Evolutionary conservation across 2,329 filamentous ascomycete genomes (phyloP).

Genomic region (Stylonectria norvegica): DNA sequence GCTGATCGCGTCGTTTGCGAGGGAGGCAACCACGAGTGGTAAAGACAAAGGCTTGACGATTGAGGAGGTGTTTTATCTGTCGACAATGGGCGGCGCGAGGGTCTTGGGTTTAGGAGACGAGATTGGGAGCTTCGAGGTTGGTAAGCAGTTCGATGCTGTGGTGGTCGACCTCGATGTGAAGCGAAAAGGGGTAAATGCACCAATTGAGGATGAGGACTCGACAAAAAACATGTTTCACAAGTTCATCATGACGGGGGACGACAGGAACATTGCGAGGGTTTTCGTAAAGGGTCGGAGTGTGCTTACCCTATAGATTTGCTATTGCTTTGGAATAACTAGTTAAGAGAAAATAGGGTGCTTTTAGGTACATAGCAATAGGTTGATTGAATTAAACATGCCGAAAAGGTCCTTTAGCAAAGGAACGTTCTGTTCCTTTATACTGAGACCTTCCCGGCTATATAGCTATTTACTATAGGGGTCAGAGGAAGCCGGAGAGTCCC

Average conservation of each 20-base stretch:
- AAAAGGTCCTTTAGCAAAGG: too few relatives aligned
- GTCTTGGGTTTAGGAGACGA: conserved; percentile 53
- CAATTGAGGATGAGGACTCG: conserved; percentile 49
- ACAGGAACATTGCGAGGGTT: conserved; percentile 56
- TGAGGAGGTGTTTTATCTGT: conserved; percentile 55
- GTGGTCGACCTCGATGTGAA: conserved; percentile 40
- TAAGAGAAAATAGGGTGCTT: too few relatives aligned
- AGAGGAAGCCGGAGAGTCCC: too few relatives aligned
- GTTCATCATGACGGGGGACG: conserved; percentile 64
- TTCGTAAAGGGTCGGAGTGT: conserved; percentile 47
- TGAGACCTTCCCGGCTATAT: too few relatives aligned
- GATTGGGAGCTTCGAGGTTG: conserved; percentile 55
- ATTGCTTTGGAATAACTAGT: too few relatives aligned
- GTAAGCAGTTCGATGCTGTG: conserved; percentile 62
- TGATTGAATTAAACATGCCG: too few relatives aligned
- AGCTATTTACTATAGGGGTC: too few relatives aligned
- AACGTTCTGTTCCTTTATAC: too few relatives aligned
- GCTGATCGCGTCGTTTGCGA: conserved; percentile 51
- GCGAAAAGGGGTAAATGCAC: conserved; percentile 45
- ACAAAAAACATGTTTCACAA: conserved; percentile 53
- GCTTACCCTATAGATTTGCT: conserved; percentile 6
- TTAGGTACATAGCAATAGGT: too few relatives aligned
- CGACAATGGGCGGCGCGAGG: conserved; percentile 57
- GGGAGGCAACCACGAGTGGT: conserved; percentile 39
- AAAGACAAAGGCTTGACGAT: conserved; percentile 45